These are phyloP conservation scores for Gaeumannomyces tritici DNA, from an alignment of 2,329 filamentous ascomycete genomes.

Conservation along the genomic window DNA sequence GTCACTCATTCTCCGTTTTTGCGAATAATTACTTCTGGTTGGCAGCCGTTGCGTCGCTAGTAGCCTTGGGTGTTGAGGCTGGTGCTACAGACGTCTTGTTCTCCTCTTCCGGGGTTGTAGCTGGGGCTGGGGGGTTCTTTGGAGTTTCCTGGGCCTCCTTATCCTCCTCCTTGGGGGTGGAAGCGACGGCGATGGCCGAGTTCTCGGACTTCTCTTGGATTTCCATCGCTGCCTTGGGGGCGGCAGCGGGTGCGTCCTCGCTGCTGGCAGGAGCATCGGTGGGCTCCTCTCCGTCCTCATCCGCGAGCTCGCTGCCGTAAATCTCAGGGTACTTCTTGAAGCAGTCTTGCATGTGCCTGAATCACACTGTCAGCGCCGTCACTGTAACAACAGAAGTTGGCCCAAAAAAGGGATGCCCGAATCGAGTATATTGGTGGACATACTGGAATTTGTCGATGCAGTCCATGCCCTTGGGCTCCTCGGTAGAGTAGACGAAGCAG, in stretches of 20 bases:
- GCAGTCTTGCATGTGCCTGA: conserved; percentile 91
- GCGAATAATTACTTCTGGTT: conserved; percentile 11
- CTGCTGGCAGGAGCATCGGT: background rate
- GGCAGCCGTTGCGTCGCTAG: conserved; percentile 19
- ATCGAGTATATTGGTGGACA: conserved; percentile 22
- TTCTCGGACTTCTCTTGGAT: background rate
- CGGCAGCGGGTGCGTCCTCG: background rate
- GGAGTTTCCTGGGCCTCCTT: background rate
- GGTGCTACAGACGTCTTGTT: background rate
- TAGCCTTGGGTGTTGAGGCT: conserved; percentile 12
- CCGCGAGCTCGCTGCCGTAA: conserved; percentile 80
- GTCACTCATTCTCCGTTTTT: background rate
- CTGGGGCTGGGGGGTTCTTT: background rate
- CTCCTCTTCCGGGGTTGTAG: background rate
- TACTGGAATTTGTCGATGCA: conserved; percentile 98
- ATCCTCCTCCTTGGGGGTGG: background rate
- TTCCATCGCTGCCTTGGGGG: background rate
- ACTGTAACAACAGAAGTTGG: background rate
- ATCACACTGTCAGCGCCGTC: background rate
- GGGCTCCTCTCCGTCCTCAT: conserved; percentile 47
- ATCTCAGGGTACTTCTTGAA: conserved; percentile 89
- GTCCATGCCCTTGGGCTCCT: conserved; percentile 96
- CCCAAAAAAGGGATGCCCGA: background rate
- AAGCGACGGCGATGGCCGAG: too few relatives aligned
- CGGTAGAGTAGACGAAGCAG: conserved; percentile 92